phyloP scores from a whole-genome alignment of 164 flowering plant genomes.

The Magnolia officinalis region DNA sequence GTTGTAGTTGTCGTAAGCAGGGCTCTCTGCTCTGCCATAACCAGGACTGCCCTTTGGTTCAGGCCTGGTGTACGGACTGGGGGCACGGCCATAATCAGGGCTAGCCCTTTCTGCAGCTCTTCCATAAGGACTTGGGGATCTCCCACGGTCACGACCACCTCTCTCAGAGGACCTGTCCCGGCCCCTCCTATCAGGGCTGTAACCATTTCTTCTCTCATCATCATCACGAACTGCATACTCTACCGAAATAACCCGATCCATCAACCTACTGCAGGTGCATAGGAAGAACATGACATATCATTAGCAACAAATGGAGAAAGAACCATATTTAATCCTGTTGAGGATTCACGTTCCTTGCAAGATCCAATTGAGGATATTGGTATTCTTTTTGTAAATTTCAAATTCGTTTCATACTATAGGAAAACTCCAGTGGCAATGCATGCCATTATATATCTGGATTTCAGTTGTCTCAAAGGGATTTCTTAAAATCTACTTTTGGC shows the following conservation, averaged over 20 bases:
- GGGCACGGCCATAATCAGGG: slow-evolving; percentile 78
- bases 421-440: too few species aligned
- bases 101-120: slow-evolving; percentile 51
- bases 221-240: slow-evolving; percentile 94
- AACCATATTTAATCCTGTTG: too few species aligned
- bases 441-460: too few species aligned
- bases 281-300: background rate
- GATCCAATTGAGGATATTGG: background rate
- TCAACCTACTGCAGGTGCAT: slow-evolving; percentile 61
- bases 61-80: slow-evolving; percentile 31
- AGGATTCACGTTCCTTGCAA: background rate
- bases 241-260: slow-evolving; percentile 89
- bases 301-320: too few species aligned
- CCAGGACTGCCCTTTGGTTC: slow-evolving; percentile 41
- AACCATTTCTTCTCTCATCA: slow-evolving; percentile 67
- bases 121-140: slow-evolving; percentile 35
- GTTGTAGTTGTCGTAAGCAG: slow-evolving; percentile 21
- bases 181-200: slow-evolving; percentile 62
- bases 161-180: slow-evolving; percentile 49
- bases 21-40: slow-evolving; percentile 41
- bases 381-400: too few species aligned
- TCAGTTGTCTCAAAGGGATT: too few species aligned
- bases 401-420: too few species aligned
- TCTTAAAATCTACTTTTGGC: too few species aligned
- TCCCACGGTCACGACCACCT: slow-evolving; percentile 38